Base-by-base conservation (phyloP, 1,139 yeast species). In the Nakaseomyces sp. region DNA sequence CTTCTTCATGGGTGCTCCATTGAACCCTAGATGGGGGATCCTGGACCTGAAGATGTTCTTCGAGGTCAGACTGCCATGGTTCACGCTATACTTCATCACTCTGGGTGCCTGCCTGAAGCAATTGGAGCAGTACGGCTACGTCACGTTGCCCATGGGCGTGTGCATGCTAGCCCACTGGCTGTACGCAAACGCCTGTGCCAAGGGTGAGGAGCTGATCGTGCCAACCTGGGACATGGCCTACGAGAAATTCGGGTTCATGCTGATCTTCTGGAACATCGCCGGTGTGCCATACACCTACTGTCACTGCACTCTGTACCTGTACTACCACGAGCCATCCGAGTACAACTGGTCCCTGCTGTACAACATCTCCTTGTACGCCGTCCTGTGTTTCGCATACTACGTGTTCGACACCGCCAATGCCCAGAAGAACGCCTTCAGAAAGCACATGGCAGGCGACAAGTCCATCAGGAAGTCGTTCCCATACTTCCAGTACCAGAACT, bases 191-290 rank as follows among this genome's bases (percentile, higher is more conserved):
- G 96, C 96, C 2, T 91, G 97, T 68, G 83, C 95, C 48, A 91
- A 91, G 68, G 98, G 96, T 53, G 98, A 91, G 69, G 97, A 93
- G 64, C 72, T 89, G 57, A 89, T 91, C 64, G 95, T 89, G 48
- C 96, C 97, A 52, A 83, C 96, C 16, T 91, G 98, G 98, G 98
- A 91, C 66, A 89, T 91, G 96, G 96, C 95, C 40, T 91, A 91
- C 66, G 98, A 91, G 66, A 91, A 93, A 68, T 91, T 91, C 58
- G 98, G 98, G 10, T 91, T 93, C 71, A 88, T 91, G 96, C 77
- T 91, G 54, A 79, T 89, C 56, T 91, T 91, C 73, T 91, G 98
- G 98, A 91, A 91, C 70, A 87, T 91, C 66, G 96, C 97, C 31
- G 98, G 98, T 57, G 98, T 91, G 35, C 98, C 98, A 43, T 91